A percentile compares a stretch with the other conserved stretches of the same genome.
Evolutionary conservation across 1,284 basidiomycete genomes (phyloP).

Genomic region (Microbotryomycetes sp.): DNA sequence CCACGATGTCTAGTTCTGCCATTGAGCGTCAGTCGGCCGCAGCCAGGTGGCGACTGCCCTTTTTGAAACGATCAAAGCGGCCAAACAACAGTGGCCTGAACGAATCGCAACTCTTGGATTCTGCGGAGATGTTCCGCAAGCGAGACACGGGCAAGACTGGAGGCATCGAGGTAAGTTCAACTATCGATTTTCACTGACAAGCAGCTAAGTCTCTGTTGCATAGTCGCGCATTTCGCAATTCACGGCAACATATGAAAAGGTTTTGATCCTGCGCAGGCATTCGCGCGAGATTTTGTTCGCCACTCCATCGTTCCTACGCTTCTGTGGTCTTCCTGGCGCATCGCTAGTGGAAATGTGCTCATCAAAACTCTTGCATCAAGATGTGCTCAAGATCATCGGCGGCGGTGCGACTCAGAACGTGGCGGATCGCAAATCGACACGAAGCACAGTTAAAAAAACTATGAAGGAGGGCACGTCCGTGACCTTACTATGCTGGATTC

Average conservation of each 20-base stretch:
- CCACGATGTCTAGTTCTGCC: background rate
- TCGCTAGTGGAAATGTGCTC: constrained; percentile 4
- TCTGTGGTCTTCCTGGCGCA: constrained; percentile 11
- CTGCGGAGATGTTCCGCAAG: background rate
- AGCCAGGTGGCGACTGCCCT: background rate
- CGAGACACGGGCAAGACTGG: background rate
- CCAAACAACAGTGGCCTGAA: too few species aligned
- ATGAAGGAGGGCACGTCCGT: constrained; percentile 3
- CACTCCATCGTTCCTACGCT: constrained; percentile 15
- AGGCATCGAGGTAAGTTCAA: background rate
- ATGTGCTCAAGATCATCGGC: constrained; percentile 17
- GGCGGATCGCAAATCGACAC: background rate
- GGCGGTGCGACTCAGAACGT: background rate
- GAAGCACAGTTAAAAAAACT: background rate
- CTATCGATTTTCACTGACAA: background rate
- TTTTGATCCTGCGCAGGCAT: background rate
- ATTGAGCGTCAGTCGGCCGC: background rate
- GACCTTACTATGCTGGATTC: constrained; percentile 9
- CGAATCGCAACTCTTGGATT: background rate
- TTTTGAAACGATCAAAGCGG: background rate
- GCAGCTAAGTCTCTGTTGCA: background rate
- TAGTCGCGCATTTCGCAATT: constrained; percentile 10
- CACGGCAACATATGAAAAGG: constrained; percentile 11
- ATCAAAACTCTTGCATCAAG: constrained; percentile 17
- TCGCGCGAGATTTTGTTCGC: constrained; percentile 20